Percentiles rank a stretch among this genome's conserved stretches.
These are phyloP conservation scores for Ophiosphaerella narmari DNA, from an alignment of 2,329 filamentous ascomycete genomes.

Conservation along the genomic window DNA sequence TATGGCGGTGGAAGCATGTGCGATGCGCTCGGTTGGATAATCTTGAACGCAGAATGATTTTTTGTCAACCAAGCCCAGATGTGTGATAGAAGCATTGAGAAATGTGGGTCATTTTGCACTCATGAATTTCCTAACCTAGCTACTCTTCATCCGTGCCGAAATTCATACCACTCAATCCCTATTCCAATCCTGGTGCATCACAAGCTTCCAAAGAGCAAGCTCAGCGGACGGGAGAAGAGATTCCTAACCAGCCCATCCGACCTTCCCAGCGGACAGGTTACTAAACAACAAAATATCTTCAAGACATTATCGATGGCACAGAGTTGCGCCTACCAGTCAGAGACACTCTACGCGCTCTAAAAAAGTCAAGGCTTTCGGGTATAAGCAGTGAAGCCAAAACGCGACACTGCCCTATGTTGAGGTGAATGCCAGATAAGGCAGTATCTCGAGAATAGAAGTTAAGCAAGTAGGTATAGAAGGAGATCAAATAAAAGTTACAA, in stretches of 20 bases:
- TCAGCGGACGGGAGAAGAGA: slow-evolving; percentile 9
- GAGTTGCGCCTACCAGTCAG: slow-evolving; percentile 4
- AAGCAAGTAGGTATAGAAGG: slow-evolving; percentile 15
- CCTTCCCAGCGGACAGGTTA: slow-evolving; percentile 22
- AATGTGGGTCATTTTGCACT: no score
- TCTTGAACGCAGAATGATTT: no score
- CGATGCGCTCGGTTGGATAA: no score
- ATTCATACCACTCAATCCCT: neutral
- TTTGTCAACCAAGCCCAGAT: no score
- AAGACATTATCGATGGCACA: slow-evolving; percentile 31
- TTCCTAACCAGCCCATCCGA: slow-evolving; percentile 14
- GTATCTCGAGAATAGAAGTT: slow-evolving; percentile 7
- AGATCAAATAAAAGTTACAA: slow-evolving; percentile 12
- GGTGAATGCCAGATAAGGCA: slow-evolving; percentile 1
- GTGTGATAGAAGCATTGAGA: no score
- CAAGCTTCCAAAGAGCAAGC: neutral
- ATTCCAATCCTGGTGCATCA: neutral
- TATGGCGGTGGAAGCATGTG: no score
- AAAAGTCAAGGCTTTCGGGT: slow-evolving; percentile 12
- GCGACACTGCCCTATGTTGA: neutral
- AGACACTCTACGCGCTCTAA: neutral
- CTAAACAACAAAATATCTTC: slow-evolving; percentile 25
- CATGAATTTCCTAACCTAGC: neutral
- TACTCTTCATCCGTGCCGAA: neutral
- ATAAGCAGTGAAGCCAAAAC: slow-evolving; percentile 24